Conservation (phyloP, 345 rosid genomes). For the Brassica juncea region DNA sequence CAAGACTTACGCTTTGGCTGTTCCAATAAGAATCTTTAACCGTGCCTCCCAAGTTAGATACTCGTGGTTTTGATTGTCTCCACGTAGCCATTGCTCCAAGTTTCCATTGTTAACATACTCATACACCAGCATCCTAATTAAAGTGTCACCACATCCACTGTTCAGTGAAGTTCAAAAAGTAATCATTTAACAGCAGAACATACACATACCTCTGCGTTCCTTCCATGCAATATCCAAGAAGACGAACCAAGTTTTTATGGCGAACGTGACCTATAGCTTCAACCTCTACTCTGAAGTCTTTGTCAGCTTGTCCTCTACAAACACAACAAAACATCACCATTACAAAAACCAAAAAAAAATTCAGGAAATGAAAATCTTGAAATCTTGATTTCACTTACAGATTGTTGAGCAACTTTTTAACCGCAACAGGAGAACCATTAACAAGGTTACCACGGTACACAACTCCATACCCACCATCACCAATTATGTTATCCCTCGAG, state of each 20-base stretch:
- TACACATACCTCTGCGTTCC: conserved; percentile 79
- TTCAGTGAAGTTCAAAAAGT: conserved; percentile 4
- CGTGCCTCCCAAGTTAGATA: conserved; percentile 94
- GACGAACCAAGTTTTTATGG: conserved; percentile 91
- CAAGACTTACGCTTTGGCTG: conserved; percentile 84
- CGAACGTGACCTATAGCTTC: conserved; percentile 97
- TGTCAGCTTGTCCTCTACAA: conserved; percentile 91
- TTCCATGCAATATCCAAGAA: conserved; percentile 91
- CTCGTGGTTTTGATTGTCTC: conserved; percentile 71
- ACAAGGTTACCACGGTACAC: conserved; percentile 77
- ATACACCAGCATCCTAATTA: conserved; percentile 67
- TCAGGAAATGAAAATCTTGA: conserved; percentile 5
- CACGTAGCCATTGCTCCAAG: conserved; percentile 93
- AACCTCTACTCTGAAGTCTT: conserved; percentile 91
- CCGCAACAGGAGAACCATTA: conserved; percentile 85
- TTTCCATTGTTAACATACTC: conserved; percentile 93
- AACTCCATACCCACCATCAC: conserved; percentile 90
- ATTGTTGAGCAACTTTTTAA: conserved; percentile 88
- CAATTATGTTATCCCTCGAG: conserved; percentile 47
- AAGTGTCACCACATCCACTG: background rate
- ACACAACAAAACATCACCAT: conserved; percentile 32
- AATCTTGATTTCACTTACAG: conserved; percentile 53
- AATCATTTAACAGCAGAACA: background rate
- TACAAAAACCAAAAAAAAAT: background rate
- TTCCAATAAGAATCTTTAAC: conserved; percentile 73